Base-by-base conservation (phyloP, 2,329 filamentous ascomycete species). In the Talaromyces sp. region DNA sequence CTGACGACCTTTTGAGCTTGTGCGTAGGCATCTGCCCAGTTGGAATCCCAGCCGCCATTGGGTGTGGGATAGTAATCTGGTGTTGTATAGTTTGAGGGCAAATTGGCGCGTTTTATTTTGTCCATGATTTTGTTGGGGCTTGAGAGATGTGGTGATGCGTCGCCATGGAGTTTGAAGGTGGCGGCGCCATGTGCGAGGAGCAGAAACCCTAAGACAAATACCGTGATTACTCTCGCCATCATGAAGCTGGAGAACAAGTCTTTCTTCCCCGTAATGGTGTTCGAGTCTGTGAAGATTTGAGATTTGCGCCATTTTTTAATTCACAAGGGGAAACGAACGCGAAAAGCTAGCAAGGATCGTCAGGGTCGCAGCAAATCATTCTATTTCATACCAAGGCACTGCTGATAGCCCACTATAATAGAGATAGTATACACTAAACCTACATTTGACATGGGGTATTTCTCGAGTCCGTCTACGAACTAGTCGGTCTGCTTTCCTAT, bases 61-160 rank as follows among this genome's bases (percentile, higher is more conserved):
- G 88, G 88, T 8, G 87, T 78, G 19, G 88, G 88, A 69, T 91
- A 91, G 69, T 88, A 90, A n/a, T 84, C 81, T 0, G 81, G 63
- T 59, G 73, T 74, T 15, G 60, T 61, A 51, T 71, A 70, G 21
- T 48, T 54, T 13, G 58, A 37, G 11, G 58, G 58, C 11, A 60
- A 39, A 46, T 15, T 46, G 2, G 39, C 31, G 22, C 58, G 53
- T 37, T 59, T 56, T 7, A 17, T 10, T 37, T 28, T 55, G 9
- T 39, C 33, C 13, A 17, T 33, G 4, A 15, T 31, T 5, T 33
- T n/a, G 5, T 53, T 40, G 10, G 11, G n/a, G 4, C 7, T 28
- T 6, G 25, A 40, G 9, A n/a, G 36, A 11, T 33, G 51, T 21
- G 37, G 9, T 41, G 51, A 41, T 21, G 40, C 15, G 11, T 15